A percentile compares a stretch with the other conserved stretches of the same genome.
Evolutionary conservation across 768 basidiomycete genomes (phyloP).

Genomic region (Auricularia cornea): DNA sequence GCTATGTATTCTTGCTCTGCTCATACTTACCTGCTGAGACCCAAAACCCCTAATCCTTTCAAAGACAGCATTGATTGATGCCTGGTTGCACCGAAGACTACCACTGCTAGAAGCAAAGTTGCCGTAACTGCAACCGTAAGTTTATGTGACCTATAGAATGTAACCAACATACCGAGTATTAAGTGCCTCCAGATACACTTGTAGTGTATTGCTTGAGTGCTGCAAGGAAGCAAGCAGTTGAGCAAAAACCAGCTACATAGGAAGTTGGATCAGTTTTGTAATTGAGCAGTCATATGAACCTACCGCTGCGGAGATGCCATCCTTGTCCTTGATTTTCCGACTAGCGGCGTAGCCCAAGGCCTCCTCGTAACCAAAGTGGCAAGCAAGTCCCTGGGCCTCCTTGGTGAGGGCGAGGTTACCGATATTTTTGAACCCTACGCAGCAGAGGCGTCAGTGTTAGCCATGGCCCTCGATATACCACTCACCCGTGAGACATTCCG

Average conservation of each 20-base stretch:
- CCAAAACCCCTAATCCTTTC: slow-evolving; percentile 50
- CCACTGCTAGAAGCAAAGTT: slow-evolving; percentile 51
- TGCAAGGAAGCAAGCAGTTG: slow-evolving; percentile 49
- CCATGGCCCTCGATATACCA: slow-evolving; percentile 11
- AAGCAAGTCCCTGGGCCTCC: slow-evolving; percentile 55
- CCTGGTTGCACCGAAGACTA: slow-evolving; percentile 39
- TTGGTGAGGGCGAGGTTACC: slow-evolving; percentile 72
- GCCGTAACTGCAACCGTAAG: slow-evolving; percentile 21
- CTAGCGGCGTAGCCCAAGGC: slow-evolving; percentile 92
- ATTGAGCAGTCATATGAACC: slow-evolving; percentile 7
- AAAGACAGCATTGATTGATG: slow-evolving; percentile 64
- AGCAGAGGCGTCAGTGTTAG: slow-evolving; percentile 10
- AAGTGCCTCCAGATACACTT: slow-evolving; percentile 43
- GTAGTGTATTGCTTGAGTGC: slow-evolving; percentile 39
- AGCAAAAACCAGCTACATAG: slow-evolving; percentile 54
- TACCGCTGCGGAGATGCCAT: slow-evolving; percentile 78
- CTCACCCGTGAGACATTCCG: slow-evolving; percentile 75
- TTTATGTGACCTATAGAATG: slow-evolving; percentile 49
- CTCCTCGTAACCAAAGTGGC: slow-evolving; percentile 83
- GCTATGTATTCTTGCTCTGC: too few species aligned
- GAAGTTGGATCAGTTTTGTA: neutral
- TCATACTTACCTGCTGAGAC: slow-evolving; percentile 26
- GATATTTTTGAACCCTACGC: slow-evolving; percentile 78
- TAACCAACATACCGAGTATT: slow-evolving; percentile 13
- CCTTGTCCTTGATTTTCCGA: slow-evolving; percentile 71